These are phyloP conservation scores for Lizanozyma gosingica DNA, from an alignment of 1,139 yeast genomes.

Conservation along the genomic window DNA sequence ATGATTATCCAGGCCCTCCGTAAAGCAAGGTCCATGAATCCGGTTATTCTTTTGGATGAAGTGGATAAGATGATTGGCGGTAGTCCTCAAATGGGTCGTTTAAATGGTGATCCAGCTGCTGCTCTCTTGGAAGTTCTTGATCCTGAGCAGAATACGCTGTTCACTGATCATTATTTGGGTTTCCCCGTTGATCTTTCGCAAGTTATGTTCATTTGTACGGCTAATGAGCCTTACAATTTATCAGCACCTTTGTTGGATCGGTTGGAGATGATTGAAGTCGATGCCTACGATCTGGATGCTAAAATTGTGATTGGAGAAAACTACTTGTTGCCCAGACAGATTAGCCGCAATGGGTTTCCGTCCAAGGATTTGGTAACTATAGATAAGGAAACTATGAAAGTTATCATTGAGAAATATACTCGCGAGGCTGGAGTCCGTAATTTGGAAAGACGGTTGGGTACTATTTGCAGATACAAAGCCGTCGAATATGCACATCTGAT, in stretches of 20 bases:
- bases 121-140: slow-evolving; percentile 84
- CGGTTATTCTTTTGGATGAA: slow-evolving; percentile 83
- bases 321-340: slow-evolving; percentile 74
- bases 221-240: slow-evolving; percentile 70
- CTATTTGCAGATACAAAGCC: slow-evolving; percentile 73
- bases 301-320: slow-evolving; percentile 65
- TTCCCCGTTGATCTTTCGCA: slow-evolving; percentile 84
- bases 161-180: slow-evolving; percentile 80
- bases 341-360: slow-evolving; percentile 61
- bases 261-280: slow-evolving; percentile 73
- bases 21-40: slow-evolving; percentile 74
- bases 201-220: slow-evolving; percentile 80
- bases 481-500: slow-evolving; percentile 53
- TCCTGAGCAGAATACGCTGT: slow-evolving; percentile 78
- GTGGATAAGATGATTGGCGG: slow-evolving; percentile 77
- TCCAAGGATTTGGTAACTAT: slow-evolving; percentile 24
- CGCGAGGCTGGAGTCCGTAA: slow-evolving; percentile 85
- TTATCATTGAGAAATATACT: slow-evolving; percentile 63
- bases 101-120: slow-evolving; percentile 87
- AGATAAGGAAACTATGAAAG: slow-evolving; percentile 44
- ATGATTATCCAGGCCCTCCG: slow-evolving; percentile 70
- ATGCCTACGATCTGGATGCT: slow-evolving; percentile 77
- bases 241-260: slow-evolving; percentile 80
- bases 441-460: slow-evolving; percentile 63
- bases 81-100: slow-evolving; percentile 33